These are phyloP conservation scores for Beauveria asiatica DNA, from an alignment of 2,329 filamentous ascomycete genomes.

Conservation along the genomic window DNA sequence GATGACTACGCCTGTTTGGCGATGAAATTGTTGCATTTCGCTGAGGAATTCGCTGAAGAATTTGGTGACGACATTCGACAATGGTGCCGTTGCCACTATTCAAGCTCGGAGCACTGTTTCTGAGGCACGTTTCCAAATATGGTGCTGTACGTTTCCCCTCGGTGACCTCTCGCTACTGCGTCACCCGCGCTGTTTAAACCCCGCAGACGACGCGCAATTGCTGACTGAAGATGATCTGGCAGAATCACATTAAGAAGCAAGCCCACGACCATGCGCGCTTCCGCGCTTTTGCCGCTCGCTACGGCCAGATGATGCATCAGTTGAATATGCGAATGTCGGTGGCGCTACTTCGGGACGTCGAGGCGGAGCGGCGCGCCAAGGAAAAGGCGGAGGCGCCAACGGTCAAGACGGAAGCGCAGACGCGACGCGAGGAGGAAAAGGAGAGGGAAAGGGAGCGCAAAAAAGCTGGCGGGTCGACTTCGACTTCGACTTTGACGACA, in stretches of 20 bases:
- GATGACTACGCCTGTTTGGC: background rate
- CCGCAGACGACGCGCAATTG: background rate
- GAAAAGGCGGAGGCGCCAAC: constrained; percentile 56
- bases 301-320: constrained; percentile 57
- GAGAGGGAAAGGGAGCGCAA: constrained; percentile 18
- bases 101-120: constrained; percentile 56
- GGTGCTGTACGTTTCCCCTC: constrained; percentile 46
- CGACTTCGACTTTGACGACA: background rate
- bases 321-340: constrained; percentile 59
- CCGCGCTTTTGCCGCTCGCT: constrained; percentile 50
- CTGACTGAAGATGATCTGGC: background rate
- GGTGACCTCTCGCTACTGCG: background rate
- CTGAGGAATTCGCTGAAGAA: background rate
- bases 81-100: constrained; percentile 62
- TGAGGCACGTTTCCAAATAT: constrained; percentile 61
- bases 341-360: constrained; percentile 47
- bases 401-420: constrained; percentile 56
- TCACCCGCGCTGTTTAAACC: background rate
- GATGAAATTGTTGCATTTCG: background rate
- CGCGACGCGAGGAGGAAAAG: constrained; percentile 44
- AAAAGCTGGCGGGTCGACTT: background rate
- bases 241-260: constrained; percentile 60
- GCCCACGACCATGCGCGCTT: constrained; percentile 57
- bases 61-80: constrained; percentile 20
- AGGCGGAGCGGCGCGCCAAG: constrained; percentile 49